Evolutionary conservation across 257 asterid genomes (phyloP).

Genomic region (Capsicum pubescens): DNA sequence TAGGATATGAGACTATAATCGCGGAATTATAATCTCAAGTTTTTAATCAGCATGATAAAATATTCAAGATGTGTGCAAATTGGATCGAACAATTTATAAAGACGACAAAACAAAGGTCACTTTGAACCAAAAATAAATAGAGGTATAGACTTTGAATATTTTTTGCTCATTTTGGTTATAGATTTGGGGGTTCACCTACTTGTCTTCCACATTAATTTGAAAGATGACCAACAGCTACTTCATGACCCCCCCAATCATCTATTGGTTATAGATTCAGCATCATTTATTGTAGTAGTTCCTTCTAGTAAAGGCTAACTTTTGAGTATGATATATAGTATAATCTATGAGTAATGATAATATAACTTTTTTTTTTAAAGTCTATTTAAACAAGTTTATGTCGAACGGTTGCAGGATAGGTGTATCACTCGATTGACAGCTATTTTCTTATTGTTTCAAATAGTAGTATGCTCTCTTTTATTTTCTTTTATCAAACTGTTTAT

Average conservation of each 20-base stretch:
- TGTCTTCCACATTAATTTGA: conserved; percentile 10
- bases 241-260: background rate
- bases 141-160: background rate
- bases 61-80: background rate
- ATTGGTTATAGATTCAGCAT: background rate
- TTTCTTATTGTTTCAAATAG: background rate
- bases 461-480: too few species aligned
- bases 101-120: background rate
- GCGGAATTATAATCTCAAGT: background rate
- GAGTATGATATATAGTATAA: too few species aligned
- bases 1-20: background rate
- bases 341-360: background rate
- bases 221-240: background rate
- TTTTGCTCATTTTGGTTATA: background rate
- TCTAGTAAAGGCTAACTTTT: too few species aligned
- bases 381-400: background rate
- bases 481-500: too few species aligned
- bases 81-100: background rate
- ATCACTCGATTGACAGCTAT: too few species aligned
- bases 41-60: background rate
- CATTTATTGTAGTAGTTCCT: background rate
- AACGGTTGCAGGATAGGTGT: background rate
- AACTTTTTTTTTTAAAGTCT: background rate
- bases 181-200: conserved; percentile 13
- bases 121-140: background rate